Base-by-base conservation (phyloP, 1,284 basidiomycete species). In the Schizophyllum amplum region DNA sequence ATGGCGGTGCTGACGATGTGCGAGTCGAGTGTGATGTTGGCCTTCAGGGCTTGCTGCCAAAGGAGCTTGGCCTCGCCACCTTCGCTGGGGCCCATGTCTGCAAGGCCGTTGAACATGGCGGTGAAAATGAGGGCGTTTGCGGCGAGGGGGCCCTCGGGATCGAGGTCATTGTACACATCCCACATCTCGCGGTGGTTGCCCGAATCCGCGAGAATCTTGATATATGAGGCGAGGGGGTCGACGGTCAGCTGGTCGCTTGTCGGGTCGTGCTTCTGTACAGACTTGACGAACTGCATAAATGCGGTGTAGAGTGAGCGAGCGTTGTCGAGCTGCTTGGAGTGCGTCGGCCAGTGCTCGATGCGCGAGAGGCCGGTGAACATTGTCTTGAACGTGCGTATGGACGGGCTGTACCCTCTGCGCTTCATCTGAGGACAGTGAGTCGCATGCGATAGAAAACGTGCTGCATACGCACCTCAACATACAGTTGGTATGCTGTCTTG, bases 351-450 rank as follows among this genome's bases (percentile, higher is more conserved):
- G 59, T 82, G 68, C 21, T 81, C 73, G 27, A 90, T 79, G 22
- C 72, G 73, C 1, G 76, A 72, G 53, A 85, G 75, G 5, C 85
- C 87, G 47, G 67, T 75, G 66, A 92, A 74, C 69, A 91, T 72
- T 15, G 84, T 85, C 33, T 75, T 72, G 61, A 79, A 91, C 1
- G 88, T 89, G 54, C 80, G 69, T n/a, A 74, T 68, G 50, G 76
- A 82, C 20, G 89, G 87, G 53, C 73, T 75, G 64, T 89, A 82
- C 1, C 86, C 85, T 49, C 90, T 80, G 48, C 89, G 79, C 68
- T 90, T 91, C 87, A 92, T 89, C 90, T 91, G 58, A 1, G 51
- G 27, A 55, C 21, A 47, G 46, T 60, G 52, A 57, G n/a, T 56
- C 26, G 47, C 53, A 49, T 17, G 49, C 33, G n/a, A 22, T 20